Conservation (phyloP, 495 filamentous ascomycete genomes). For the Aspergillus mulundensis region DNA sequence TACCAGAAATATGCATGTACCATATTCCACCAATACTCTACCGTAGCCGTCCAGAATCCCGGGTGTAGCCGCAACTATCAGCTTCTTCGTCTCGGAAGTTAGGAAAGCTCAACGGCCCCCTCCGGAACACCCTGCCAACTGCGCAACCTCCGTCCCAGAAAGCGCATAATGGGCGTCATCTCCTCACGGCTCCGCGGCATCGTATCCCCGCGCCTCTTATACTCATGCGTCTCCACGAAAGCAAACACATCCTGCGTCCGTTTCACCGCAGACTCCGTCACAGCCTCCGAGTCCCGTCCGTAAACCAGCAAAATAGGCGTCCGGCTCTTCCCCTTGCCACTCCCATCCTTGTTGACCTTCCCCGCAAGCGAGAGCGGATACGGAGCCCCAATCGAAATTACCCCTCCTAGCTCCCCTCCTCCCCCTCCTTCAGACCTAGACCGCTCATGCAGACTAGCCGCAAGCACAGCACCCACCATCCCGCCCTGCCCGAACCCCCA, state of each 20-base stretch:
- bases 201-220: slow-evolving; percentile 68
- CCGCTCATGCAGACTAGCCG: slow-evolving; percentile 31
- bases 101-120: slow-evolving; percentile 53
- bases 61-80: too few species aligned
- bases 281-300: slow-evolving; percentile 55
- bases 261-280: slow-evolving; percentile 61
- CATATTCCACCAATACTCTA: background rate
- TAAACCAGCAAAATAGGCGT: slow-evolving; percentile 72
- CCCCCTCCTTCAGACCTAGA: slow-evolving; percentile 17
- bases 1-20: background rate
- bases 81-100: background rate
- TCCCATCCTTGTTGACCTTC: background rate
- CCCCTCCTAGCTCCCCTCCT: slow-evolving; percentile 48
- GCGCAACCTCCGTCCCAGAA: slow-evolving; percentile 73
- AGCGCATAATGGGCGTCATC: slow-evolving; percentile 89
- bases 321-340: slow-evolving; percentile 48
- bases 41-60: too few species aligned
- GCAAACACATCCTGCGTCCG: slow-evolving; percentile 64
- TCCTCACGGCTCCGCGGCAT: slow-evolving; percentile 85
- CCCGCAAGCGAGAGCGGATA: slow-evolving; percentile 51
- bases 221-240: slow-evolving; percentile 68
- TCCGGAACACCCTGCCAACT: slow-evolving; percentile 60
- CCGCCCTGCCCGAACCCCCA: slow-evolving; percentile 89
- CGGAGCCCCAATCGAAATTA: slow-evolving; percentile 73
- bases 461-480: slow-evolving; percentile 64